Conservation (phyloP, 805 yeast species). For the Suhomyces sp. region DNA sequence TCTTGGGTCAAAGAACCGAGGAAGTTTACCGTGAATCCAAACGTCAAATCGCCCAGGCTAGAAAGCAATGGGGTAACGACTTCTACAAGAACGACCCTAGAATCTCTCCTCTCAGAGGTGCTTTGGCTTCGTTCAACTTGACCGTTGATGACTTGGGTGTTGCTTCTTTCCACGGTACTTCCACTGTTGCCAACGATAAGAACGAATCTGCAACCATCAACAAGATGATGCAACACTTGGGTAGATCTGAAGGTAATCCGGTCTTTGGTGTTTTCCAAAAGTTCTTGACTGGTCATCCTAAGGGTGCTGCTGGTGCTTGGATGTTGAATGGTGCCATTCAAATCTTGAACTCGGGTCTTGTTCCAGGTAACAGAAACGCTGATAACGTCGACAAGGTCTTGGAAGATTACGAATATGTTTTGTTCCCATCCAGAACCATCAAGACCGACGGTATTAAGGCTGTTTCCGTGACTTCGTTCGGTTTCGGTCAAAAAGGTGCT, state of each 20-base stretch:
- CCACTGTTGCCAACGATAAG: conserved; percentile 98
- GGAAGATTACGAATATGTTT: conserved; percentile 81
- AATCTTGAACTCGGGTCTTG: conserved; percentile 85
- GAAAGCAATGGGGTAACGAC: conserved; percentile 92
- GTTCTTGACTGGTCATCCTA: conserved; percentile 98
- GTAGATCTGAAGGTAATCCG: conserved; percentile 97
- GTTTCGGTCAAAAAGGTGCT: conserved; percentile 99
- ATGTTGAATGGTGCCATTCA: conserved; percentile 98
- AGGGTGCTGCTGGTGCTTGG: conserved; percentile 99
- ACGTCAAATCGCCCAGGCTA: conserved; percentile 83
- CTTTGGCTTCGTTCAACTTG: conserved; percentile 89
- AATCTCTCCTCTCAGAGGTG: conserved; percentile 95
- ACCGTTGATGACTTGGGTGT: conserved; percentile 94
- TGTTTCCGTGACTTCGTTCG: conserved; percentile 93
- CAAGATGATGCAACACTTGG: conserved; percentile 90
- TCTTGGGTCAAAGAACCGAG: conserved; percentile 79
- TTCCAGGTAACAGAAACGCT: conserved; percentile 98
- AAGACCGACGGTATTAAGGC: conserved; percentile 98
- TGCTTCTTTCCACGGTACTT: conserved; percentile 99
- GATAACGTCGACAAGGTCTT: conserved; percentile 86
- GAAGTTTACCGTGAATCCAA: conserved; percentile 82
- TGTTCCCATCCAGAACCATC: conserved; percentile 90
- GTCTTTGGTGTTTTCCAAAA: conserved; percentile 98
- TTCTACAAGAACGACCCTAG: conserved; percentile 89
- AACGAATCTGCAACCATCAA: conserved; percentile 92